Conservation (phyloP, 169 alveolate genomes). For the Plasmodium fragile region DNA sequence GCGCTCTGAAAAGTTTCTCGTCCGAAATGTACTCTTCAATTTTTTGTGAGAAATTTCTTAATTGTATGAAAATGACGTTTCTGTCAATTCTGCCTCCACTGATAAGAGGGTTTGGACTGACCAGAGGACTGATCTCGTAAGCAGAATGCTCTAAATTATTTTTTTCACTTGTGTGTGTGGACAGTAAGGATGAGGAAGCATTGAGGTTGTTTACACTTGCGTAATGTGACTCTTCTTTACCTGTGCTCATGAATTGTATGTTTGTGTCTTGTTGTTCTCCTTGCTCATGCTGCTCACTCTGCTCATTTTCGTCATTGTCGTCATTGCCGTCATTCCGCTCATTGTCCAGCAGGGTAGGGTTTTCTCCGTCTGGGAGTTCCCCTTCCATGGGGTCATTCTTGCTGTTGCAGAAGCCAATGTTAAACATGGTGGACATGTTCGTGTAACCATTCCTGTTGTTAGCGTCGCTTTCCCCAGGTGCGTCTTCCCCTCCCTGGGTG, state of each 20-base stretch:
- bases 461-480: neutral
- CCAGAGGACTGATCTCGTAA: neutral
- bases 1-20: conserved; percentile 71
- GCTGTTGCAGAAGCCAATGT: neutral
- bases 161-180: neutral
- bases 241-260: neutral
- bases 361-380: neutral
- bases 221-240: neutral
- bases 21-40: conserved; percentile 66
- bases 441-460: neutral
- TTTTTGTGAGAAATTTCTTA: conserved; percentile 48
- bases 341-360: neutral
- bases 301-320: neutral
- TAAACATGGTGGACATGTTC: neutral
- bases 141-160: neutral
- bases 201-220: neutral
- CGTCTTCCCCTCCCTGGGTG: neutral
- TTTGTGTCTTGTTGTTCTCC: neutral
- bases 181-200: neutral
- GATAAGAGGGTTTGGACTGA: neutral
- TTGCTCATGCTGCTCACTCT: neutral
- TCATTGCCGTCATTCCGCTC: no score
- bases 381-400: neutral
- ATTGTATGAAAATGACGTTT: conserved; percentile 31
- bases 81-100: conserved; percentile 24